Base-by-base conservation (phyloP, 2,329 filamentous ascomycete genomes). In the Penicillium sp. region DNA sequence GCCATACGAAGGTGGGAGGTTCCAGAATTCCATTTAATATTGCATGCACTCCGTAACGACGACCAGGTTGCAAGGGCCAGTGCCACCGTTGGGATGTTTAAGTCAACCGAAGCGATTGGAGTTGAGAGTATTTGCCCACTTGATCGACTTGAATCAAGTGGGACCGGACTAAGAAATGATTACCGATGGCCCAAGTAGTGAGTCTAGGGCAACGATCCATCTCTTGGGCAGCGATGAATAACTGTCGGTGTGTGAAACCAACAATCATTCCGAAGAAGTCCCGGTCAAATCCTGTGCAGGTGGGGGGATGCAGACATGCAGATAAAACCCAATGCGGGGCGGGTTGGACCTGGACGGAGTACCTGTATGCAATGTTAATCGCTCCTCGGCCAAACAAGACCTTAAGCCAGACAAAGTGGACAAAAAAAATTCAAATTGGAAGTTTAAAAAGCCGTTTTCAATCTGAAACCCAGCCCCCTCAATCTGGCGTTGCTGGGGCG, bases 381-480 rank as follows among this genome's bases (percentile, higher is more conserved):
- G 13, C 39, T 40, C 24, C 37, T 23, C 37, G 37, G 37, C 37
- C 37, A 14, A 19, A 21, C 36, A 39, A 16, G 36, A 21, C 36
- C 36, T 13, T 33, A 7, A 33, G n/a, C n/a, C n/a, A n/a, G n/a
- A n/a, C n/a, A n/a, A n/a, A n/a, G n/a, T n/a, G 31, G 31, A 33
- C 24, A 29, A 44, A 29, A 10, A 1, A 28, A 29, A 29, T 9
- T 13, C 6, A 37, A 18, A 14, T 7, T 19, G 2, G 34, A 19
- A 43, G 26, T 29, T 29, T 29, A 48, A 55, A 47, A 21, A 31
- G 11, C 43, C 36, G 16, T 26, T 16, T 44, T 48, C n/a, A 52
- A 55, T 55, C 7, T 58, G 54, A 62, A 61, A 58, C 59, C 56
- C 62, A 63, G 58, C 63, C 60, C 54, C 56, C 52, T 36, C 13